Evolutionary conservation across 768 basidiomycete species (phyloP).

Genomic region (Gymnopilus junonius): DNA sequence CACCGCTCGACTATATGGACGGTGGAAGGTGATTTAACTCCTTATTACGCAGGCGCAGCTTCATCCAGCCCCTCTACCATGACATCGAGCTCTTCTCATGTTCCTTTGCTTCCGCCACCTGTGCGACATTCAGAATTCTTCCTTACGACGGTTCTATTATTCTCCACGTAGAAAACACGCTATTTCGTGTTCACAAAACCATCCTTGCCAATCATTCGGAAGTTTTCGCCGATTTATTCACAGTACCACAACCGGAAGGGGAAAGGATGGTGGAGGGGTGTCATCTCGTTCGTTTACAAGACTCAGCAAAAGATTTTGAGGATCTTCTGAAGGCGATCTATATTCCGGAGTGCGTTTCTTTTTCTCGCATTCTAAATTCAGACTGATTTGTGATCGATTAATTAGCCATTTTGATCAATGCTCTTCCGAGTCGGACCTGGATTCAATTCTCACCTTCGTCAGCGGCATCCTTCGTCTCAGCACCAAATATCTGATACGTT

Average conservation of each 20-base stretch:
- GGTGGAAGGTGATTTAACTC: slow-evolving; percentile 1
- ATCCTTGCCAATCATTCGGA: slow-evolving; percentile 61
- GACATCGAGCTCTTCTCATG: background rate
- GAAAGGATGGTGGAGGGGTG: slow-evolving; percentile 51
- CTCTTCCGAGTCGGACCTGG: slow-evolving; percentile 39
- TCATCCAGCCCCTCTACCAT: background rate
- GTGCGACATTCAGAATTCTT: slow-evolving; percentile 41
- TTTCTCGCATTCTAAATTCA: too few relatives aligned
- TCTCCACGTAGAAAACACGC: slow-evolving; percentile 39
- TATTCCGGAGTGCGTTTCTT: slow-evolving; percentile 44
- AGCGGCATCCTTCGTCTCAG: slow-evolving; percentile 63
- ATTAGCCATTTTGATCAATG: slow-evolving; percentile 42
- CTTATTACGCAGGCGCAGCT: background rate
- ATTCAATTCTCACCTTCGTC: slow-evolving; percentile 48
- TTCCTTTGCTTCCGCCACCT: background rate
- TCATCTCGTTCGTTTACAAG: slow-evolving; percentile 54
- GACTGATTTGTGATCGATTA: background rate
- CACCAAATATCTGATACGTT: slow-evolving; percentile 62
- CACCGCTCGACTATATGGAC: slow-evolving; percentile 11
- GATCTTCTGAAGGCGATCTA: slow-evolving; percentile 58
- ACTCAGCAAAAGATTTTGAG: slow-evolving; percentile 49
- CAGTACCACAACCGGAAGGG: slow-evolving; percentile 54
- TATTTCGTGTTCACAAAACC: slow-evolving; percentile 51
- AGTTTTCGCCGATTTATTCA: slow-evolving; percentile 65
- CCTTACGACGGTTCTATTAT: slow-evolving; percentile 53